Evolutionary conservation across 345 rosid species (phyloP), one percentile per base, ranked within the genome.

Genomic region (Streptanthus diversifolius): DNA sequence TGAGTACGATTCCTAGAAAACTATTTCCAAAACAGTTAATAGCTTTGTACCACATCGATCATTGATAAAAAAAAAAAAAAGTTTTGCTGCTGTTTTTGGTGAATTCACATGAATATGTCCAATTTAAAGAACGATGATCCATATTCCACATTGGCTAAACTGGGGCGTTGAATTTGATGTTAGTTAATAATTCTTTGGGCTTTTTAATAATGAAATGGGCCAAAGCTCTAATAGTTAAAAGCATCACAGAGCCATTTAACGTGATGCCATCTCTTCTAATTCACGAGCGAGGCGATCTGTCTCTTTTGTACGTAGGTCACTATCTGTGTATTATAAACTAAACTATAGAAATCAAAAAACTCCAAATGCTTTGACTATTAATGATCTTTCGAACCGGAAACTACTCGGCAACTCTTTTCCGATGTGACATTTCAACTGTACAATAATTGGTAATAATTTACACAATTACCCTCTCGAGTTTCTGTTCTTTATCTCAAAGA

Each of bases 401-500:
- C 78, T 74, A 74, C 78, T 43, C 73, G 14, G 78, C 39, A 74
- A 74, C 78, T 66, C 67, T 58, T 74, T 56, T 30, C 54, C 53
- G 54, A 66, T 8, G 44, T 8, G 78, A 66, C 78, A 57, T 44
- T 48, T 66, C 73, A 66, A 66, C 72, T 36, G 45, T 48, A 39
- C 18, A 41, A 43, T 10, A n/a, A n/a, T 63, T 2, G 0, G 6
- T 52, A 1, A 11, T 14, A 8, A 29, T 63, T 39, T 53, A 72
- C 76, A 8, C 9, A 40, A 13, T 8, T 43, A 63, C 58, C 71
- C 56, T 66, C 60, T 49, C 25, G 1, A 47, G 41, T 65, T 14
- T 11, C 10, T 47, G n/a, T 45, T 56, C 66, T 36, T 43, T 30
- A 22, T 72, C 63, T 19, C 33, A 8, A 32, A 41, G 1, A 52